A percentile compares a stretch with the other conserved stretches of the same genome.
phyloP scores from a whole-genome alignment of 768 basidiomycete genomes.

The Boletus coccyginus region DNA sequence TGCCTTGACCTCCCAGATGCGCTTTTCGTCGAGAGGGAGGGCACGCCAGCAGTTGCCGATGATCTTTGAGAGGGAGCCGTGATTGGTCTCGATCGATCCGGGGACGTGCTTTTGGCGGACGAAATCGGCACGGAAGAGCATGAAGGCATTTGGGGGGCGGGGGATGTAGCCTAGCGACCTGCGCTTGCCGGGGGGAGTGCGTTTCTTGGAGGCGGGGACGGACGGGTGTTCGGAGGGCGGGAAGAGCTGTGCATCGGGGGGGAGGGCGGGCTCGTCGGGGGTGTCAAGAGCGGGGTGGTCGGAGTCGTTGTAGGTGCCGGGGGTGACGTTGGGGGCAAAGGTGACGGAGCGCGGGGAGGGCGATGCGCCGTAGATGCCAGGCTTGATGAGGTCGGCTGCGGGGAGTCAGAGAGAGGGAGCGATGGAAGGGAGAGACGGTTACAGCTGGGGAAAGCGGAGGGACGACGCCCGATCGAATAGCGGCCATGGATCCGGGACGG shows the following conservation, averaged over 20 bases:
- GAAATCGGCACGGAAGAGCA: conserved; percentile 37
- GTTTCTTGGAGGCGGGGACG: conserved; percentile 41
- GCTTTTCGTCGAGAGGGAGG: conserved; percentile 68
- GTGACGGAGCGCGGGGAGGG: conserved; percentile 50
- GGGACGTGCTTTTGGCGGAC: conserved; percentile 47
- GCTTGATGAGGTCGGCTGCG: conserved; percentile 41
- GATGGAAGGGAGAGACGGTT: not conserved
- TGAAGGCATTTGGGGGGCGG: conserved; percentile 33
- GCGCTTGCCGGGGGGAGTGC: conserved; percentile 59
- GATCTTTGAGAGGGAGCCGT: conserved; percentile 49
- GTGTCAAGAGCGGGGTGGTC: conserved; percentile 26
- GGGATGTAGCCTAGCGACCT: conserved; percentile 47
- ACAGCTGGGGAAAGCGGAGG: conserved; percentile 37
- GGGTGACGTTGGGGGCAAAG: conserved; percentile 63
- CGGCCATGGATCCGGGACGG: conserved; percentile 17
- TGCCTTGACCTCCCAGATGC: conserved; percentile 69
- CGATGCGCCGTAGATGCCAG: conserved; percentile 51
- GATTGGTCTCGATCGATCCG: conserved; percentile 49
- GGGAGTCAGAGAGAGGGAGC: not conserved
- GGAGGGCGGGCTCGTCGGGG: conserved; percentile 29
- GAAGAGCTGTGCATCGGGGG: conserved; percentile 44
- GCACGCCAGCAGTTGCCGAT: conserved; percentile 62
- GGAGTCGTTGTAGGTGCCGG: conserved; percentile 44
- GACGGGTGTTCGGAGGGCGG: conserved; percentile 48
- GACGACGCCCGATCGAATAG: conserved; percentile 39